Evolutionary conservation across 139 green algal genomes (phyloP), one percentile per base, ranked within the genome.

Genomic region (Pleodorina starrii): DNA sequence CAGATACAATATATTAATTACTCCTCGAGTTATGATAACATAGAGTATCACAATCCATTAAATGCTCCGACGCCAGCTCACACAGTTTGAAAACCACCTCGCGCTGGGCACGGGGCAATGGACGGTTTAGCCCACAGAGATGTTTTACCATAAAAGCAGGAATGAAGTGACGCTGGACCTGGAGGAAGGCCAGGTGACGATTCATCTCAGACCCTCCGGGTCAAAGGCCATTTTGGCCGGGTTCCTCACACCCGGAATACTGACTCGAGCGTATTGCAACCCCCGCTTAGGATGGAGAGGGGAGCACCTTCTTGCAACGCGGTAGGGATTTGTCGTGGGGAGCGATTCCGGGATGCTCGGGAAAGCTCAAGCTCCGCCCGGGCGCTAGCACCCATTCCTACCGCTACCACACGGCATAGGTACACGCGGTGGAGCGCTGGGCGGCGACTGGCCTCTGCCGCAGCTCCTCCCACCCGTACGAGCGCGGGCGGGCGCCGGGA

Each of bases 391-490:
- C n/a, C n/a, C n/a, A n/a, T n/a, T n/a, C n/a, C n/a, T n/a, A n/a
- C n/a, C n/a, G n/a, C n/a, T n/a, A n/a, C 29, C 7, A 12, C 54
- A 66, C 29, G 63, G 11, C 6, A 73, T 6, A 73, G 63, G 63
- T 35, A 38, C 21, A 36, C 63, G 27, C 19, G 63, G 63, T 11
- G 63, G 14, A 5, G 27, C 63, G 6, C 32, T 36, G n/a, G 63
- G 25, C 27, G 11, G 27, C 27, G 63, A 73, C 2, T 73, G 63
- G 63, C 63, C 63, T 40, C 32, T 73, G 63, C 63, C 63, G 29
- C 63, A 73, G 63, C 63, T 73, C 35, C 63, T 73, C 35, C 63
- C 63, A 73, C 27, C 63, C n/a, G 35, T 73, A 73, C 63, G 63
- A 38, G 27, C 63, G 63, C n/a, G 63, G 63, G 27, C 11, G 63